Percentiles rank a stretch among this genome's conserved stretches.
Conservation (phyloP, 2,329 filamentous ascomycete species). For the Colletotrichum incanum region DNA sequence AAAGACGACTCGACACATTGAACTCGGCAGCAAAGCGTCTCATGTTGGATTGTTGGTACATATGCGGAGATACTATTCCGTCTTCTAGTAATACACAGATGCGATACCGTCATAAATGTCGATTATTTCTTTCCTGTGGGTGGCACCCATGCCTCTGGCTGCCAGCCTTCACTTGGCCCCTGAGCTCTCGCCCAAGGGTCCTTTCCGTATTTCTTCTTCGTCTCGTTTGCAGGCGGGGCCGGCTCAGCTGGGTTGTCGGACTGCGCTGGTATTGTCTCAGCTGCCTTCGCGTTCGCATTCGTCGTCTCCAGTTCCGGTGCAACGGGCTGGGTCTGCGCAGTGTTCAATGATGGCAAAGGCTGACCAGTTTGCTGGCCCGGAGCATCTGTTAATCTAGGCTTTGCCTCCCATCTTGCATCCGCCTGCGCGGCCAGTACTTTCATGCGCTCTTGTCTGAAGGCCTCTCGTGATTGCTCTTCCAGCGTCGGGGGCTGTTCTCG, state of each 20-base stretch:
- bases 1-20: background rate
- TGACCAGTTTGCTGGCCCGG: constrained; percentile 50
- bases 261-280: constrained; percentile 4
- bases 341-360: constrained; percentile 49
- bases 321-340: constrained; percentile 34
- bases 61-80: constrained; percentile 17
- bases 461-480: constrained; percentile 70
- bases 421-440: constrained; percentile 72
- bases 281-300: constrained; percentile 23
- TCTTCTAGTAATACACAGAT: constrained; percentile 34
- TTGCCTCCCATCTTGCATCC: constrained; percentile 76
- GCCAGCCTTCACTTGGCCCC: constrained; percentile 76
- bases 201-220: constrained; percentile 45
- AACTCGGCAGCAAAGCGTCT: background rate
- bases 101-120: background rate
- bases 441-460: constrained; percentile 67
- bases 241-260: constrained; percentile 17
- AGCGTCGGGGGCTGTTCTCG: constrained; percentile 69
- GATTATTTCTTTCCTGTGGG: constrained; percentile 53
- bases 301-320: constrained; percentile 37
- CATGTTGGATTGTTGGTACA: constrained; percentile 28
- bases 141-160: constrained; percentile 75
- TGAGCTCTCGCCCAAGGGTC: constrained; percentile 74
- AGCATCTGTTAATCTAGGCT: constrained; percentile 65
- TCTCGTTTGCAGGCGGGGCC: background rate